Percentiles rank a stretch among this genome's conserved stretches.
Evolutionary conservation across 1,284 basidiomycete genomes (phyloP).

Genomic region (Irpex sp.): DNA sequence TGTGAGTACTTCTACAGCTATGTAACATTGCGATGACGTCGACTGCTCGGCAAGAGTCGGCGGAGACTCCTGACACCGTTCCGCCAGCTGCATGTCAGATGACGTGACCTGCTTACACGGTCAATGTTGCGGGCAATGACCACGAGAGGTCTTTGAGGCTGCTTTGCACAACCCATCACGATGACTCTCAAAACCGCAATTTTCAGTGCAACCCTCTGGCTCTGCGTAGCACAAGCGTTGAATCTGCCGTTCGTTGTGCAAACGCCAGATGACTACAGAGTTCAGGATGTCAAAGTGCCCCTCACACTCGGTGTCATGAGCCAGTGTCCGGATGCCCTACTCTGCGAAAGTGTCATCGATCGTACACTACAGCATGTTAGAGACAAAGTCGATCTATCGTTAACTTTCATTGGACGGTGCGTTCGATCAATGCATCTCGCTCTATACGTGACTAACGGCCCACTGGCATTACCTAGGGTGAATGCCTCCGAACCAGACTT

Average conservation of each 20-base stretch:
- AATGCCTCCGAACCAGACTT: conserved; percentile 63
- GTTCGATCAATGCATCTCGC: conserved; percentile 23
- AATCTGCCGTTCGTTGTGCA: conserved; percentile 24
- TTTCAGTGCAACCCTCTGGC: neutral
- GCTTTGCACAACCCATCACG: neutral
- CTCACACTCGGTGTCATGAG: conserved; percentile 73
- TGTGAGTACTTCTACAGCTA: no score
- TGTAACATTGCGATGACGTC: neutral
- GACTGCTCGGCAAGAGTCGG: neutral
- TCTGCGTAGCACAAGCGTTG: neutral
- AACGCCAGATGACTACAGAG: conserved; percentile 16
- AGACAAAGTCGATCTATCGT: conserved; percentile 64
- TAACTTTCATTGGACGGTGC: conserved; percentile 76
- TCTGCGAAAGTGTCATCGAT: conserved; percentile 79
- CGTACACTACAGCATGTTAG: conserved; percentile 60
- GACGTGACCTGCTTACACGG: neutral
- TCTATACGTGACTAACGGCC: neutral
- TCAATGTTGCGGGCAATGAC: no score
- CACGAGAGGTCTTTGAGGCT: no score
- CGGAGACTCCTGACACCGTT: neutral
- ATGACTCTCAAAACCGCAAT: neutral
- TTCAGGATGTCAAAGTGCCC: conserved; percentile 45
- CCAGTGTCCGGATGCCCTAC: conserved; percentile 71
- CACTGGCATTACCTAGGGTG: conserved; percentile 41
- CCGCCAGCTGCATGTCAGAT: neutral